Evolutionary conservation across 768 basidiomycete species (phyloP).

Genomic region (Pleurotus salmoneostramineus): DNA sequence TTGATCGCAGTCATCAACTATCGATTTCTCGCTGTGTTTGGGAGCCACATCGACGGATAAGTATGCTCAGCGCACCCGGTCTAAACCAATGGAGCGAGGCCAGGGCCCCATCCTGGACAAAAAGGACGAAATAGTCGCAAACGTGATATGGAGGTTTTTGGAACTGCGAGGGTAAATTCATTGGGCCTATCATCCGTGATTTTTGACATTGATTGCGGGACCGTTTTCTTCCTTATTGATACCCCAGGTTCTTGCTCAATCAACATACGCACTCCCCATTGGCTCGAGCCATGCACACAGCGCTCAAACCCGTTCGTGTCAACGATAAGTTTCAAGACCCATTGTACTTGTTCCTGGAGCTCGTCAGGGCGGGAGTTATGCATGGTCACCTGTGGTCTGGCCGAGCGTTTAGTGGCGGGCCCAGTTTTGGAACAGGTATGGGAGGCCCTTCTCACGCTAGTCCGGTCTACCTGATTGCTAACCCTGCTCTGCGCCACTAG

Average conservation of each 20-base stretch:
- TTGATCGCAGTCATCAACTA: slow-evolving; percentile 80
- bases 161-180: slow-evolving; percentile 80
- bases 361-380: slow-evolving; percentile 95
- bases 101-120: slow-evolving; percentile 67
- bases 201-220: background rate
- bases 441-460: slow-evolving; percentile 26
- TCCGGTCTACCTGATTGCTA: slow-evolving; percentile 14
- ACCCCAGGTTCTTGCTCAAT: slow-evolving; percentile 77
- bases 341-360: slow-evolving; percentile 90
- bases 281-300: slow-evolving; percentile 87
- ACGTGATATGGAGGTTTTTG: slow-evolving; percentile 97
- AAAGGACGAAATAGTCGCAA: slow-evolving; percentile 97
- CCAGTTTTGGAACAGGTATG: slow-evolving; percentile 88
- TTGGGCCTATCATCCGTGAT: slow-evolving; percentile 10
- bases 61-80: slow-evolving; percentile 77
- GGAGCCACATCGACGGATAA: slow-evolving; percentile 85
- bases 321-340: slow-evolving; percentile 99
- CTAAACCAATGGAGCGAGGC: slow-evolving; percentile 34
- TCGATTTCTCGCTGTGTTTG: slow-evolving; percentile 92
- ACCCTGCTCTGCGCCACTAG: slow-evolving; percentile 35
- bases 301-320: slow-evolving; percentile 71
- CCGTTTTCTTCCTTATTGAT: slow-evolving; percentile 9
- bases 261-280: slow-evolving; percentile 86
- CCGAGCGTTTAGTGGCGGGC: slow-evolving; percentile 88
- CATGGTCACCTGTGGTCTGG: slow-evolving; percentile 91